Evolutionary conservation across 1,139 yeast species (phyloP).

Genomic region (Geotrichum histeridarum): DNA sequence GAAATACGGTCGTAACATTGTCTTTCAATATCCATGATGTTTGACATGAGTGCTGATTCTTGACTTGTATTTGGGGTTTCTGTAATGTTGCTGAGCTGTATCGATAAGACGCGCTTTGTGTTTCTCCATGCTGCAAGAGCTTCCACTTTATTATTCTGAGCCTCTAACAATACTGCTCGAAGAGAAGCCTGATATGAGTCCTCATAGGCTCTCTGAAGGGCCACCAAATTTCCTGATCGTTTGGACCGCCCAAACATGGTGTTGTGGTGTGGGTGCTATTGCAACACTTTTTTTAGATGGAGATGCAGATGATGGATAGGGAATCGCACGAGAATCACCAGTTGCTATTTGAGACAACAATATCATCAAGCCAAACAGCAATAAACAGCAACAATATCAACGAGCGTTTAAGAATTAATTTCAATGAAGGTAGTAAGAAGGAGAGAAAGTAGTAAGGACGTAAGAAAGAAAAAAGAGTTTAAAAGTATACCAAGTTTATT

Average conservation of each 20-base stretch:
- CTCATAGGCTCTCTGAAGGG: conserved; percentile 35
- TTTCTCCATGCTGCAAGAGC: conserved; percentile 35
- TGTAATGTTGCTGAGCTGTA: conserved; percentile 31
- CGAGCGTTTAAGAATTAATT: too few species aligned
- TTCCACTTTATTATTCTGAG: conserved; percentile 32
- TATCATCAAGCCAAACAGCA: neutral
- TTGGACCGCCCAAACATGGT: conserved; percentile 19
- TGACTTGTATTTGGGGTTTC: conserved; percentile 30
- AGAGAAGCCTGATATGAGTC: conserved; percentile 38
- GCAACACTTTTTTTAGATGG: neutral
- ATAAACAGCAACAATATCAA: too few species aligned
- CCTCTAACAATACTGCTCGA: conserved; percentile 37
- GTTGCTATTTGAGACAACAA: neutral
- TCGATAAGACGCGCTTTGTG: conserved; percentile 32
- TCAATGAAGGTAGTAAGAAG: too few species aligned
- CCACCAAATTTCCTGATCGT: conserved; percentile 12
- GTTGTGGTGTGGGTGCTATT: neutral
- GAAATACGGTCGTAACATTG: conserved; percentile 38
- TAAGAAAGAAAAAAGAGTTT: too few species aligned
- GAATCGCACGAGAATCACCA: neutral
- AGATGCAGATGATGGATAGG: neutral
- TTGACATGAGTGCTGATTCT: conserved; percentile 35
- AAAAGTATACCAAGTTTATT: too few species aligned
- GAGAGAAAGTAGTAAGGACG: too few species aligned
- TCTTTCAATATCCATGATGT: conserved; percentile 37